These are phyloP conservation scores for Cordyceps cicadae DNA, from an alignment of 2,329 filamentous ascomycete species.

Conservation along the genomic window DNA sequence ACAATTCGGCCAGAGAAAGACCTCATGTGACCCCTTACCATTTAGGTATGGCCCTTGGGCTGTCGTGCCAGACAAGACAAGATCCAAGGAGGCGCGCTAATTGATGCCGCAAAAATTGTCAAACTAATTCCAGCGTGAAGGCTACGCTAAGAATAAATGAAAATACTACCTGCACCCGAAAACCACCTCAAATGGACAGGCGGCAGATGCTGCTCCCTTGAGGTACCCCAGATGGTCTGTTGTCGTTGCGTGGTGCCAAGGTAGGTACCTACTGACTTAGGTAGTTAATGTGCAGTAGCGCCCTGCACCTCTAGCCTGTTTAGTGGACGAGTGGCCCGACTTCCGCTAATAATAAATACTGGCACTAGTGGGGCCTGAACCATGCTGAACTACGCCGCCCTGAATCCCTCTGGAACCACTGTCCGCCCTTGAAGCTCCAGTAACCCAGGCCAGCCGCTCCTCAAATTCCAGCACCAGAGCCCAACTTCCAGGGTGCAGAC, in stretches of 20 bases:
- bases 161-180: too few species aligned
- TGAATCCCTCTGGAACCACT: background rate
- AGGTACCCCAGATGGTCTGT: background rate
- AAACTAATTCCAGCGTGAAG: background rate
- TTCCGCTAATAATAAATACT: background rate
- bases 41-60: background rate
- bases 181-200: background rate
- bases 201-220: background rate
- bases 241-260: background rate
- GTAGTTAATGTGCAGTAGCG: background rate
- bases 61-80: background rate
- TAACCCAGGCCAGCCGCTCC: background rate
- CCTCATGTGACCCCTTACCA: background rate
- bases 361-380: background rate
- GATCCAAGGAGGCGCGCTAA: background rate
- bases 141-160: too few species aligned
- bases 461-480: background rate
- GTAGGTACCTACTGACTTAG: too few species aligned
- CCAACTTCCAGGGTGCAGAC: background rate
- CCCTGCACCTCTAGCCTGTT: slow-evolving; percentile 6
- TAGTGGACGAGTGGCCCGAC: background rate
- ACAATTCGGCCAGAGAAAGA: background rate
- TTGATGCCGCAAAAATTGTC: background rate
- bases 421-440: background rate
- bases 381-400: background rate